Percentiles rank a stretch among this genome's conserved stretches.
phyloP scores from a whole-genome alignment of 192 early-diverging fungal genomes.

The Coemansia sp. region DNA sequence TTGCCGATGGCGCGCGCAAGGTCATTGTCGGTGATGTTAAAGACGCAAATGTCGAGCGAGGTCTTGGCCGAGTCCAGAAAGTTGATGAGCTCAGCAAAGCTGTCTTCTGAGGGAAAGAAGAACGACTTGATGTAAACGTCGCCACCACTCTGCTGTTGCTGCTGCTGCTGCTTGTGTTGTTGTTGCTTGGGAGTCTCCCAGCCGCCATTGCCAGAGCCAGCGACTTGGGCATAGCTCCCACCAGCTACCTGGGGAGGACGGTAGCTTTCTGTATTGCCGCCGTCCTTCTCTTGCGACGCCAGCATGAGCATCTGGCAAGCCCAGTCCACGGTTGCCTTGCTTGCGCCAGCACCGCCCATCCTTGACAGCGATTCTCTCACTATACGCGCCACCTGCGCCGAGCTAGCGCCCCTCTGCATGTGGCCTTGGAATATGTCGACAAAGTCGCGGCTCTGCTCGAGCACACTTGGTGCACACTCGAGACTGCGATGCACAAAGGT shows the following conservation, averaged over 20 bases:
- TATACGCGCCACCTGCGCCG: slow-evolving; percentile 23
- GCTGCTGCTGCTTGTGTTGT: slow-evolving; percentile 6
- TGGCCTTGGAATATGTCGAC: slow-evolving; percentile 47
- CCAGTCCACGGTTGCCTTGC: slow-evolving; percentile 45
- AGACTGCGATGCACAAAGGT: slow-evolving; percentile 52
- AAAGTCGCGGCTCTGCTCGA: slow-evolving; percentile 39
- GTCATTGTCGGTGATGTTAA: slow-evolving; percentile 75
- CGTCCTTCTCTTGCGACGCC: slow-evolving; percentile 16
- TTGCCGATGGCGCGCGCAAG: slow-evolving; percentile 66
- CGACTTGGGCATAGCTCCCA: slow-evolving; percentile 36
- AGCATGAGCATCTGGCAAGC: slow-evolving; percentile 45
- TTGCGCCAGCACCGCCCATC: slow-evolving; percentile 38
- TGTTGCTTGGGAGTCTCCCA: slow-evolving; percentile 33
- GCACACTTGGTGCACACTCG: slow-evolving; percentile 46
- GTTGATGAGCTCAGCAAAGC: slow-evolving; percentile 59
- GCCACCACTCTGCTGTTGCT: slow-evolving; percentile 11
- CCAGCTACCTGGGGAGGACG: slow-evolving; percentile 23
- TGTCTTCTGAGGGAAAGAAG: slow-evolving; percentile 69
- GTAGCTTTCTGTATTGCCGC: slow-evolving; percentile 14
- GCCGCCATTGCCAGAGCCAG: slow-evolving; percentile 20
- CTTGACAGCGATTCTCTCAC: slow-evolving; percentile 38
- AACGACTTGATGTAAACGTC: slow-evolving; percentile 46
- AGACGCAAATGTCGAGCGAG: slow-evolving; percentile 73
- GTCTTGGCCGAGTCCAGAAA: slow-evolving; percentile 58
- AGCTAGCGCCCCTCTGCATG: slow-evolving; percentile 26